Base-by-base conservation (phyloP, 139 green algal species). In the Diplosphaera chodatii region DNA sequence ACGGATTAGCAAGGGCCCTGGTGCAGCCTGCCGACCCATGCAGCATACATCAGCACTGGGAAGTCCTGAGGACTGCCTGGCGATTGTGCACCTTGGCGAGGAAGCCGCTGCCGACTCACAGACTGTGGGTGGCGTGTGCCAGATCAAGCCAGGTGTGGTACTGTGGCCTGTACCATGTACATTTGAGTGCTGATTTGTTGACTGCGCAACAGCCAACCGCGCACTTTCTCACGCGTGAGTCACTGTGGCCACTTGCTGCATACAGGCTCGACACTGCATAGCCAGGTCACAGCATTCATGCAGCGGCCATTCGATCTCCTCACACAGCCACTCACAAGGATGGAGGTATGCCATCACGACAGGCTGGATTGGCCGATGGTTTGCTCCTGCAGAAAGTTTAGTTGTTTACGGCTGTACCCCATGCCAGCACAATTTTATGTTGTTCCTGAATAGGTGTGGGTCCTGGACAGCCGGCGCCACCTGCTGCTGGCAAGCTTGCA, bases 401-500 rank as follows among this genome's bases (percentile, higher is more conserved):
- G n/a, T 8, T n/a, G n/a, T n/a, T n/a, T n/a, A n/a, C n/a, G n/a
- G n/a, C n/a, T n/a, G n/a, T n/a, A n/a, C n/a, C n/a, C n/a, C n/a
- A n/a, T n/a, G n/a, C n/a, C n/a, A n/a, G n/a, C n/a, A n/a, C n/a
- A n/a, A n/a, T n/a, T n/a, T 6, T 10, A 20, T 48, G 37, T 48
- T 10, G 37, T 48, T 6, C 6, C 8, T 48, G 37, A 18, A 25
- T 25, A 59, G 48, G 48, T 59, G 48, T 59, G 48, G 48, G 48
- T 59, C 13, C 16, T 59, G 48, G 16, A 59, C 48, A 3, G 18
- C 16, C 10, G 16, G 10, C 48, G 48, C 48, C 34, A 63, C 40
- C 4, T 71, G 4, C 28, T 71, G 23, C 66, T 71, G 34, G 23
- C 55, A 10, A 63, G 21, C 23, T 25, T 71, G 66, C 66, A 71